Conservation (phyloP, 1,284 basidiomycete genomes). For the Blastosporella zonata region DNA sequence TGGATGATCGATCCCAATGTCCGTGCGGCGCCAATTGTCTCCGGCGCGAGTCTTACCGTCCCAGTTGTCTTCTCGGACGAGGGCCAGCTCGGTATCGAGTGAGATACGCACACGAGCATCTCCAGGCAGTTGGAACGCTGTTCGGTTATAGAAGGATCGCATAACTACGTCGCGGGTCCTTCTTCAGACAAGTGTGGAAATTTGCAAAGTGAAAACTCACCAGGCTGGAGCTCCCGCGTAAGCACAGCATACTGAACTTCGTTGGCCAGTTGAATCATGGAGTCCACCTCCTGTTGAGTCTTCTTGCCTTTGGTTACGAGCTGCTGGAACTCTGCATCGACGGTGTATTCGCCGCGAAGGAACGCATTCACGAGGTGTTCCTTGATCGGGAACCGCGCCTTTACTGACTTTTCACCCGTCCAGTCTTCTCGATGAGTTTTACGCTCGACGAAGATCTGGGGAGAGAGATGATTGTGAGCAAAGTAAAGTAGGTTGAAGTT, state of each 20-base stretch:
- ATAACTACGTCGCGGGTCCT: conserved; percentile 55
- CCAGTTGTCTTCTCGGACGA: conserved; percentile 97
- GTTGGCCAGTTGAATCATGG: conserved; percentile 94
- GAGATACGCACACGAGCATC: conserved; percentile 98
- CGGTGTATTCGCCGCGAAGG: conserved; percentile 85
- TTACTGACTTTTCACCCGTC: conserved; percentile 99
- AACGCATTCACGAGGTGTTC: conserved; percentile 95
- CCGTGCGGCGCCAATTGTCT: conserved; percentile 92
- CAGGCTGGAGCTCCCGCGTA: conserved; percentile 81
- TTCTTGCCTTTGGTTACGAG: conserved; percentile 93
- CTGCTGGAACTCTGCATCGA: conserved; percentile 93
- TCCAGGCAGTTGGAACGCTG: conserved; percentile 97
- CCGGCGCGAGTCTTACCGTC: conserved; percentile 78
- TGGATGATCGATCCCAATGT: conserved; percentile 91
- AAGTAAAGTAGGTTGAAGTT: background rate
- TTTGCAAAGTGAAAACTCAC: conserved; percentile 39
- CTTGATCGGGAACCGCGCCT: conserved; percentile 96
- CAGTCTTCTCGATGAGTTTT: conserved; percentile 99
- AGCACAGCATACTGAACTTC: conserved; percentile 94
- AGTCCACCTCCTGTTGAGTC: conserved; percentile 88
- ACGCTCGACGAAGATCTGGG: conserved; percentile 94
- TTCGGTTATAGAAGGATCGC: conserved; percentile 99
- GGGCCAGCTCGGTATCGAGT: conserved; percentile 93
- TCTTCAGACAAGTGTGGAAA: conserved; percentile 2
- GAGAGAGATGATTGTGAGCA: conserved; percentile 2